A percentile compares a stretch with the other conserved stretches of the same genome.
These are phyloP conservation scores for Cytospora mali DNA, from an alignment of 2,329 filamentous ascomycete species.

Conservation along the genomic window DNA sequence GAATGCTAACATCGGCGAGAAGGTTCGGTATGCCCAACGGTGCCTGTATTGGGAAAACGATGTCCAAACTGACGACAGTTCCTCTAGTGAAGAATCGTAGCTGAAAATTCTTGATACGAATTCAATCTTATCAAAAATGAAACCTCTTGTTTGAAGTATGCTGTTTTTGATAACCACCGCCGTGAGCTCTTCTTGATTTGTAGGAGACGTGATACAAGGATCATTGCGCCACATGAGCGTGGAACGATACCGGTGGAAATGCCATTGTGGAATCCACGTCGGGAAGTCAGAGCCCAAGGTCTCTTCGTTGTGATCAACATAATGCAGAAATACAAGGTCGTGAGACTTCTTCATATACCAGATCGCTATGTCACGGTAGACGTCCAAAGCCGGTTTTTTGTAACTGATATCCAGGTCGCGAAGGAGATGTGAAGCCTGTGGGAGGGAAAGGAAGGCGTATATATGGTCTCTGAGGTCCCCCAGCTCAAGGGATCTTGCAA, in stretches of 20 bases:
- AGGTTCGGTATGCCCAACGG: neutral
- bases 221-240: neutral
- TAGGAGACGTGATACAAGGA: neutral
- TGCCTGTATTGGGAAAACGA: neutral
- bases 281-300: neutral
- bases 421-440: neutral
- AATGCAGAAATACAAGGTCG: neutral
- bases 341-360: neutral
- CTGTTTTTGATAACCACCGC: neutral
- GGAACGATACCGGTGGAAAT: neutral
- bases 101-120: neutral
- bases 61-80: neutral
- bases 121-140: neutral
- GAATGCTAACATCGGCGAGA: neutral
- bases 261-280: slow-evolving; percentile 1
- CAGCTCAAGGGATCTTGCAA: neutral
- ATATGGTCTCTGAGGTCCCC: neutral
- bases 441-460: neutral
- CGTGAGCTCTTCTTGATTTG: neutral
- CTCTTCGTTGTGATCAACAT: neutral
- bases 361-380: neutral
- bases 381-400: neutral
- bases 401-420: neutral
- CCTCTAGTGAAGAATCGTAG: neutral
- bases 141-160: neutral